Evolutionary conservation across 139 green algal genomes (phyloP), one percentile per base, ranked within the genome.

Genomic region (Pedinophyceae sp.): DNA sequence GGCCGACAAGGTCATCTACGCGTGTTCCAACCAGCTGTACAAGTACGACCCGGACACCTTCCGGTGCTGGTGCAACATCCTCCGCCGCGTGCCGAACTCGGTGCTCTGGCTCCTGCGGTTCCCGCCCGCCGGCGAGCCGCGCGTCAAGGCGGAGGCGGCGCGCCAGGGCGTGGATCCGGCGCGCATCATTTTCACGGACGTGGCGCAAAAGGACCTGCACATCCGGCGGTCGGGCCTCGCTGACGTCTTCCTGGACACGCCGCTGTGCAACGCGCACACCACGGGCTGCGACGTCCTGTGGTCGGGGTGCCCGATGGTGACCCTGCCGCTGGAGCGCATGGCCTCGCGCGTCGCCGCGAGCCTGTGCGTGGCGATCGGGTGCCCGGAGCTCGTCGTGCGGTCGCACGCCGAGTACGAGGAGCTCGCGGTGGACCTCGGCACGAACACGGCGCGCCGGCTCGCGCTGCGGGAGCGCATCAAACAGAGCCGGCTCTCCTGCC

Each of bases 101-200:
- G 77, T 93, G 30, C 76, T 94, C 30, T 94, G 85, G 85, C 75
- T 94, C 52, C 71, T 94, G 60, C 73, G 85, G 50, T 94, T 94
- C 70, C 85, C 85, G 16, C 72, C 78, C 28, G 74, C 77, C 20
- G 84, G 78, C 5, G 83, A 93, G 77, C 25, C 63, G 3, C 74
- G 73, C 43, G 74, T 88, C 54, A 63, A 67, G 13, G 38, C 54
- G 6, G 50, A 68, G 54, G 60, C 61, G 26, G 28, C 52, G 34
- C 52, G 50, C 4, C 58, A 50, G 0, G 85, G 85, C 27, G 40
- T 93, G 2, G 68, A 78, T 45, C 58, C 65, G 6, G 58, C 56
- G 20, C 68, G 86, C 39, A 78, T 95, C 64, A 76, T 94, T 40
- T 95, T 95, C 73, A 93, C 85, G 1, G 84, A 95, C 54, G 86